Evolutionary conservation across 441 rosid genomes (phyloP), one percentile per base, ranked within the genome.

Genomic region (Eugenia klotzschiana): DNA sequence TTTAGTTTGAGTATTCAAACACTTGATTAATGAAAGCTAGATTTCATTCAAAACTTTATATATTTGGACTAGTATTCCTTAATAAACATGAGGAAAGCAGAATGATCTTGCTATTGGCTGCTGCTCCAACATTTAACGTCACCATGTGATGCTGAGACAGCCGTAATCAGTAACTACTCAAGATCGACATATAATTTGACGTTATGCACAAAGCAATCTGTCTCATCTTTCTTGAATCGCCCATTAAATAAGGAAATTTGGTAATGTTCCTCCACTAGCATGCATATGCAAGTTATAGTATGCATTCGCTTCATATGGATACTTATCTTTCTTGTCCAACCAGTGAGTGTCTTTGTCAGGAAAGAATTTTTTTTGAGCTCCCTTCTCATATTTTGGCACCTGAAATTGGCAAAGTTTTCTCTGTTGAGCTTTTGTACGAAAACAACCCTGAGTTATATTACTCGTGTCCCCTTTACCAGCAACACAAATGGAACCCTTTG

Each of bases 401-500:
- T 37, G 46, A 37, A 69, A 37, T 0, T 37, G 46, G 77, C 25
- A 20, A 22, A 69, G 77, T 69, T 60, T 22, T 69, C 9, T 69
- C 6, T 64, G 46, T 64, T 1, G 77, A 46, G 25, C 46, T 33
- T 60, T 37, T 37, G 25, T 69, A 69, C 8, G 2, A 3, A 64
- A 18, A 9, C 6, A 33, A 69, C 77, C 25, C 13, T 7, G 80
- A 80, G 56, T 29, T 54, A 82, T 27, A 46, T 22, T 81, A 20
- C 83, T 54, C 20, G 79, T 74, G 80, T 64, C 37, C 84, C 87
- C 80, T 80, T 57, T 79, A 83, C 81, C 92, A 93, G 96, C 87
- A 87, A 91, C 79, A 52, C 90, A 26, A 93, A 91, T 60, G 89
- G 85, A 87, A 94, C 98, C 60, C 89, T 97, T 41, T 97, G 99